These are phyloP conservation scores for Fusarium floridanum DNA, from an alignment of 2,329 filamentous ascomycete genomes.

Conservation along the genomic window DNA sequence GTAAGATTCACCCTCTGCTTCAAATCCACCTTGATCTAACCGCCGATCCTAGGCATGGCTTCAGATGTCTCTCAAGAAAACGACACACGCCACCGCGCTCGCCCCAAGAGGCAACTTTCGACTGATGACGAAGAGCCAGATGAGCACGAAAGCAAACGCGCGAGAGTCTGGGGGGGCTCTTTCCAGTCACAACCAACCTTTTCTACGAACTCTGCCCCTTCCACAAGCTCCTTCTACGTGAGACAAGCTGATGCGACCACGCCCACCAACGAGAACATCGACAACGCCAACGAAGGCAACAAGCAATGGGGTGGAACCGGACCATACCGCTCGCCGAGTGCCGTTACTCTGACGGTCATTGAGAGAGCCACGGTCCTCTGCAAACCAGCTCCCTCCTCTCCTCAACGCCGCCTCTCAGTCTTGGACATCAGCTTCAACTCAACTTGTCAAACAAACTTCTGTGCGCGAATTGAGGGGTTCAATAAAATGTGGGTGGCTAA, in stretches of 20 bases:
- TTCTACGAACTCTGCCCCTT: background rate
- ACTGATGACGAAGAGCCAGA: no score
- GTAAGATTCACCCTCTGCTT: background rate
- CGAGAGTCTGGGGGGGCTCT: background rate
- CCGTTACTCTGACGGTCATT: background rate
- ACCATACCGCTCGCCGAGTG: background rate
- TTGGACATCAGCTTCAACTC: background rate
- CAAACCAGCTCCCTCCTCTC: background rate
- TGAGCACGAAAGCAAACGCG: background rate
- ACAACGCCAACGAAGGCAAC: background rate
- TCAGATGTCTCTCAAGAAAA: background rate
- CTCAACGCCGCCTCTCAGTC: background rate
- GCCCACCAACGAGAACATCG: background rate
- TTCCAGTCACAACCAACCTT: background rate
- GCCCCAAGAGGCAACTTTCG: background rate
- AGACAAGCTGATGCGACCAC: background rate
- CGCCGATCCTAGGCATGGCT: background rate
- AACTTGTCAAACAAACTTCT: background rate
- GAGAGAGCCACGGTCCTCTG: background rate
- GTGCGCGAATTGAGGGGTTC: background rate
- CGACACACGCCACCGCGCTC: background rate
- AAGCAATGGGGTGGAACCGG: background rate
- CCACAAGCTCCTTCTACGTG: background rate
- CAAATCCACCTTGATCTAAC: rapidly evolving
- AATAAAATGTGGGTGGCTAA: background rate